Evolutionary conservation across 2,329 filamentous ascomycete species (phyloP).

Genomic region (Arthrocladium fulminans): DNA sequence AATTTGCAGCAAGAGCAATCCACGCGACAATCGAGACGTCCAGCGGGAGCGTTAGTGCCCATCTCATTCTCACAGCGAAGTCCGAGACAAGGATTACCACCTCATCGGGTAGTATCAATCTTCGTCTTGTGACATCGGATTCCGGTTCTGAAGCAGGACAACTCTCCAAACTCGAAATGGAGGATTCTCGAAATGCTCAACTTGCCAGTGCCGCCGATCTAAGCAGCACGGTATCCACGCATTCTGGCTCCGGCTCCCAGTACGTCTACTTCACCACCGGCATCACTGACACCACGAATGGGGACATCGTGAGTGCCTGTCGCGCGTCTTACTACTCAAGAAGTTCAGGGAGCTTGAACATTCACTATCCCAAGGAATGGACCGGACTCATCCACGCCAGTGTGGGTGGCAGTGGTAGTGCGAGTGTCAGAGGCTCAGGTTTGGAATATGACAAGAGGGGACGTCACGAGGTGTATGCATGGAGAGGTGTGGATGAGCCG

Average conservation of each 20-base stretch:
- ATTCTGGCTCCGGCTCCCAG: conserved; percentile 3
- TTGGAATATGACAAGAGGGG: conserved; percentile 17
- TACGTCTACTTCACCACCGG: background rate
- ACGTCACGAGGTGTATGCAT: conserved; percentile 17
- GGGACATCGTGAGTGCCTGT: conserved; percentile 6
- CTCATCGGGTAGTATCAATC: conserved; percentile 2
- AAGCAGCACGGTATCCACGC: conserved; percentile 1
- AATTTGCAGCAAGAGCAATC: background rate
- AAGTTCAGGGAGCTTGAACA: conserved; percentile 22
- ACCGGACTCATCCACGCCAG: conserved; percentile 24
- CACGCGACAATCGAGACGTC: conserved; percentile 8
- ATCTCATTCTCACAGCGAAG: conserved; percentile 1
- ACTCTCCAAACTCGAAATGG: conserved; percentile 7
- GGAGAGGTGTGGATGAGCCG: conserved; percentile 6
- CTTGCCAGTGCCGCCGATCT: background rate
- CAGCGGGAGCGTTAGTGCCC: conserved; percentile 4
- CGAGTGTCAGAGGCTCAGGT: conserved; percentile 21
- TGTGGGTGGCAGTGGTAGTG: conserved; percentile 13
- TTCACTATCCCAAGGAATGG: conserved; percentile 27
- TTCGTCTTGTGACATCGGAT: conserved; percentile 1
- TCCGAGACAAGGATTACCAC: conserved; percentile 6
- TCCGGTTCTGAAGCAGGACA: background rate
- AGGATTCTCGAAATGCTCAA: background rate
- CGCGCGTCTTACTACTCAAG: background rate
- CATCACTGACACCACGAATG: conserved; percentile 3